Percentiles rank a stretch among this genome's conserved stretches.
Conservation (phyloP, 495 filamentous ascomycete genomes). For the Aspergillus heteromorphus region DNA sequence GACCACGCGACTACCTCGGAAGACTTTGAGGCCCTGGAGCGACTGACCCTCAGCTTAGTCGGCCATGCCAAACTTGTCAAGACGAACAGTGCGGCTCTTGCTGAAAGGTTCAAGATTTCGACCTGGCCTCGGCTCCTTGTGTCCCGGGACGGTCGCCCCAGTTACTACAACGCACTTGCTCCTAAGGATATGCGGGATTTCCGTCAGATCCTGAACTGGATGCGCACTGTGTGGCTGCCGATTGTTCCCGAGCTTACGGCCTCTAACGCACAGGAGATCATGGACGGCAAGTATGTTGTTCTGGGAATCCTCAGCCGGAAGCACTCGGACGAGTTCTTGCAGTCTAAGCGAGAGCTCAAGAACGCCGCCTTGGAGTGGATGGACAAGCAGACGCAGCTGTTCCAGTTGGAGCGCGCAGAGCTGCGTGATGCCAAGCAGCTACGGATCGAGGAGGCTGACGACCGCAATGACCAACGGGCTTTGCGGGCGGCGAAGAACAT, state of each 20-base stretch:
- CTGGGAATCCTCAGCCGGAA: slow-evolving; percentile 82
- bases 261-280: slow-evolving; percentile 86
- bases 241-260: slow-evolving; percentile 93
- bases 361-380: slow-evolving; percentile 95
- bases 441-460: slow-evolving; percentile 92
- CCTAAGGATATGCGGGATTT: slow-evolving; percentile 89
- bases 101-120: slow-evolving; percentile 82
- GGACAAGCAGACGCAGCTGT: slow-evolving; percentile 85
- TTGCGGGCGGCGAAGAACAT: slow-evolving; percentile 86
- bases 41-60: slow-evolving; percentile 76
- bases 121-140: slow-evolving; percentile 92
- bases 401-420: slow-evolving; percentile 87
- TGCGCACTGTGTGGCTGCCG: slow-evolving; percentile 94
- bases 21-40: slow-evolving; percentile 84
- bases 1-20: slow-evolving; percentile 89
- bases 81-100: slow-evolving; percentile 67
- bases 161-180: slow-evolving; percentile 76
- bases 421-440: slow-evolving; percentile 90
- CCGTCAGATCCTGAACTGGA: slow-evolving; percentile 77
- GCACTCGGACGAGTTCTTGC: slow-evolving; percentile 69
- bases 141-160: slow-evolving; percentile 80
- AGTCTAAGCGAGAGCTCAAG: slow-evolving; percentile 84
- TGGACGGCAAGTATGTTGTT: slow-evolving; percentile 89
- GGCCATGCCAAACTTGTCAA: slow-evolving; percentile 90
- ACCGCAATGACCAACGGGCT: slow-evolving; percentile 83